Conservation (phyloP, 2,329 filamentous ascomycete species). For the Cercospora brassicicola region DNA sequence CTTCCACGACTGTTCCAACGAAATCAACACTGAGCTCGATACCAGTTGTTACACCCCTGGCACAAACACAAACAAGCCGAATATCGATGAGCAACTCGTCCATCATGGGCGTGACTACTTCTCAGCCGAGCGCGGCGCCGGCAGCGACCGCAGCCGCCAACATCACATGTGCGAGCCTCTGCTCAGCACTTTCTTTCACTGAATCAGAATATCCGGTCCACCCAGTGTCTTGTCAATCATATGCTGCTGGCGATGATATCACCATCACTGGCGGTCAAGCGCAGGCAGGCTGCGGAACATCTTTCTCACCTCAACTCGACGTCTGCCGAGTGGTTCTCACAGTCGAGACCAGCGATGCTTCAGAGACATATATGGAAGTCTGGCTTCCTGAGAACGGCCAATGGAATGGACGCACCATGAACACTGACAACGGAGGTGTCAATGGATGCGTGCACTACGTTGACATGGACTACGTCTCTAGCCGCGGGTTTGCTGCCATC, state of each 20-base stretch:
- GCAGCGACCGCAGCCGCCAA: slow-evolving; percentile 2
- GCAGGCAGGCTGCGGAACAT: slow-evolving; percentile 28
- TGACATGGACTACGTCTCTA: slow-evolving; percentile 37
- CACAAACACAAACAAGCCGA: neutral
- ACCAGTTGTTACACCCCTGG: neutral
- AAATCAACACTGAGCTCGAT: neutral
- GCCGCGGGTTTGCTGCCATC: slow-evolving; percentile 38
- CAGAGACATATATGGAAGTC: slow-evolving; percentile 48
- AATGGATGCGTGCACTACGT: slow-evolving; percentile 39
- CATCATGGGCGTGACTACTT: neutral
- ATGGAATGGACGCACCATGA: slow-evolving; percentile 40
- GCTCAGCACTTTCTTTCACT: slow-evolving; percentile 29
- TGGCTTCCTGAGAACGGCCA: slow-evolving; percentile 44
- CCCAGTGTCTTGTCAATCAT: slow-evolving; percentile 30
- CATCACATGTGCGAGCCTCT: slow-evolving; percentile 26
- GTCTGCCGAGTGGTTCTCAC: slow-evolving; percentile 46
- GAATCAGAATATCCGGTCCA: slow-evolving; percentile 22
- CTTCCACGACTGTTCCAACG: neutral
- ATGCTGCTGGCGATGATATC: slow-evolving; percentile 29
- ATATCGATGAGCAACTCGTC: slow-evolving; percentile 4
- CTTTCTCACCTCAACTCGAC: slow-evolving; percentile 35
- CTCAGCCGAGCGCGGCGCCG: neutral
- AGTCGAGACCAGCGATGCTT: slow-evolving; percentile 43
- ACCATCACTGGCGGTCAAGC: slow-evolving; percentile 32
- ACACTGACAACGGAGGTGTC: slow-evolving; percentile 40